These are phyloP conservation scores for Jatropha curcas DNA, from an alignment of 345 rosid species.

Conservation along the genomic window DNA sequence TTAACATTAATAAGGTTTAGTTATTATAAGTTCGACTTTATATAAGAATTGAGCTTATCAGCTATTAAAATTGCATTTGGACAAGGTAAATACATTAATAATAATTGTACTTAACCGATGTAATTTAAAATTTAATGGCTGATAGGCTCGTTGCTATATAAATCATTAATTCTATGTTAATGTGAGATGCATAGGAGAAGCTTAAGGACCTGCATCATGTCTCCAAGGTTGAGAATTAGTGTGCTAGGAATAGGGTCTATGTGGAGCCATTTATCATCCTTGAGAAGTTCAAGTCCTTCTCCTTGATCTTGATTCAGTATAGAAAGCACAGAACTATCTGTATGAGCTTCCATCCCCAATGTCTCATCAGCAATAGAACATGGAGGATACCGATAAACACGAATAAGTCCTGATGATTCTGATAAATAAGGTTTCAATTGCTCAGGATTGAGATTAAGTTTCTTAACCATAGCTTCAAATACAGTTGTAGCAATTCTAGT, in stretches of 20 bases:
- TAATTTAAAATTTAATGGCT: too few species aligned
- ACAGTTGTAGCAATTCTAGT: slow-evolving; percentile 44
- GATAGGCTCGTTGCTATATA: too few species aligned
- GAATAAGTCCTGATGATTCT: slow-evolving; percentile 53
- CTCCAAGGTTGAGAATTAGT: slow-evolving; percentile 70
- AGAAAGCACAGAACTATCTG: slow-evolving; percentile 80
- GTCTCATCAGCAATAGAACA: slow-evolving; percentile 12
- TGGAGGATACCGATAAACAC: slow-evolving; percentile 65
- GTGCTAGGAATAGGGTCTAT: slow-evolving; percentile 51
- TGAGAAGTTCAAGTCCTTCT: slow-evolving; percentile 69
- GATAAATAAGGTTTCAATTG: slow-evolving; percentile 35
- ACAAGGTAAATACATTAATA: too few species aligned
- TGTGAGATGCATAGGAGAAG: neutral
- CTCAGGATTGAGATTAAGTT: slow-evolving; percentile 43
- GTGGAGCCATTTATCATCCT: slow-evolving; percentile 54
- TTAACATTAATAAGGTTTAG: too few species aligned
- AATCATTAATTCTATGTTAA: too few species aligned
- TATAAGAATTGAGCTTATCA: too few species aligned
- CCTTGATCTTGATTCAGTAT: slow-evolving; percentile 55
- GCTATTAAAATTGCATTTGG: too few species aligned
- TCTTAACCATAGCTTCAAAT: slow-evolving; percentile 48
- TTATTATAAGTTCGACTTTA: too few species aligned
- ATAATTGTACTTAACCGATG: too few species aligned
- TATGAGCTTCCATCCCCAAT: slow-evolving; percentile 65
- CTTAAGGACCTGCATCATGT: slow-evolving; percentile 74